These are phyloP conservation scores for Begonia masoniana DNA, from an alignment of 306 rosid genomes.

Conservation along the genomic window DNA sequence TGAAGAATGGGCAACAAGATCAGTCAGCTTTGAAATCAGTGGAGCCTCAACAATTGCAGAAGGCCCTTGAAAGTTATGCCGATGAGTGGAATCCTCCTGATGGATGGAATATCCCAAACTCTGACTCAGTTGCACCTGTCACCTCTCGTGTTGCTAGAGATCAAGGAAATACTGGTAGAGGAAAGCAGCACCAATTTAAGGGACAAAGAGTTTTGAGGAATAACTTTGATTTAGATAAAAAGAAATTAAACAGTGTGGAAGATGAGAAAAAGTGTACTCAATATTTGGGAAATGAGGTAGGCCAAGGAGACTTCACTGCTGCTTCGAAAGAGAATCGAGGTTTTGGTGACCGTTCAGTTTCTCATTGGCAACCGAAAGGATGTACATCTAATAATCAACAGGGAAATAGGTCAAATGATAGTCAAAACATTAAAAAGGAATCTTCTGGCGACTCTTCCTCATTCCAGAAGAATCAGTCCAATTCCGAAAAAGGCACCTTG, in stretches of 20 bases:
- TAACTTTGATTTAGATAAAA: slow-evolving; percentile 42
- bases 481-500: slow-evolving; percentile 22
- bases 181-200: slow-evolving; percentile 36
- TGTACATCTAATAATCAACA: slow-evolving; percentile 29
- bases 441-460: slow-evolving; percentile 18
- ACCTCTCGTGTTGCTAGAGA: slow-evolving; percentile 32
- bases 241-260: slow-evolving; percentile 24
- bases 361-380: slow-evolving; percentile 85
- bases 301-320: slow-evolving; percentile 28
- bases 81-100: slow-evolving; percentile 38
- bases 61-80: slow-evolving; percentile 28
- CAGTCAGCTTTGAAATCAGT: slow-evolving; percentile 21
- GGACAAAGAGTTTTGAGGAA: slow-evolving; percentile 43
- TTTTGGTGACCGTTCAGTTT: slow-evolving; percentile 37
- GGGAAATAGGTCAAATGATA: slow-evolving; percentile 24
- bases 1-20: slow-evolving; percentile 29
- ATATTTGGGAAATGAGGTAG: slow-evolving; percentile 24
- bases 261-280: slow-evolving; percentile 24
- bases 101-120: slow-evolving; percentile 27
- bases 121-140: slow-evolving; percentile 28
- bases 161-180: slow-evolving; percentile 37
- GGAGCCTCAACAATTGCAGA: slow-evolving; percentile 23
- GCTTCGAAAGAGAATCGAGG: slow-evolving; percentile 48
- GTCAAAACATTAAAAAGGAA: slow-evolving; percentile 21
- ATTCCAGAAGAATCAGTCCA: slow-evolving; percentile 25